Evolutionary conservation across 108 stramenopile genomes (phyloP).

Genomic region (Epithemia pelagica): DNA sequence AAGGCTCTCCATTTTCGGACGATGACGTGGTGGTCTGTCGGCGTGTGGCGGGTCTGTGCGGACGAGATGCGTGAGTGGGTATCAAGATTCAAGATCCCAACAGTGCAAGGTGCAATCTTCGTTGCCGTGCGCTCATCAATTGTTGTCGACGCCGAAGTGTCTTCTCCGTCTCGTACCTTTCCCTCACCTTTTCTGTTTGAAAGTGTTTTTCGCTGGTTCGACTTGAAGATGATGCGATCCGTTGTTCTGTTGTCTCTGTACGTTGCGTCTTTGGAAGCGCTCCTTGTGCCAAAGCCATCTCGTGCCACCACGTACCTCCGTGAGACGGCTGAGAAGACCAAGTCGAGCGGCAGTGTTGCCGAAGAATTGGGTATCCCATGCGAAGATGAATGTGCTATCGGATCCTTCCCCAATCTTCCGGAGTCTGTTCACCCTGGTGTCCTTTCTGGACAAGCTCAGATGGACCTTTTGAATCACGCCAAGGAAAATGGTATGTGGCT

Average conservation of each 20-base stretch:
- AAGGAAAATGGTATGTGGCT: constrained; percentile 46
- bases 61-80: no score
- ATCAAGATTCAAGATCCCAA: no score
- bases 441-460: constrained; percentile 83
- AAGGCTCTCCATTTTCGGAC: no score
- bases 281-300: neutral
- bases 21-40: no score
- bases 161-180: no score
- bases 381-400: constrained; percentile 77
- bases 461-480: constrained; percentile 79
- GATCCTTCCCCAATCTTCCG: constrained; percentile 77
- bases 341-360: constrained; percentile 14
- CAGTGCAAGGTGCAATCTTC: no score
- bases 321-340: neutral
- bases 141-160: no score
- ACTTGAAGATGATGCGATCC: neutral
- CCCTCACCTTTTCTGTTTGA: no score
- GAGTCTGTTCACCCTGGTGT: constrained; percentile 87
- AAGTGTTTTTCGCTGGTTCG: no score
- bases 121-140: no score
- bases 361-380: constrained; percentile 71
- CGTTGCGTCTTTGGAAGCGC: neutral
- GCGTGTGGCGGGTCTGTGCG: no score
- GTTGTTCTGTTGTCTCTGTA: neutral
- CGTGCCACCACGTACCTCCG: neutral